phyloP scores from a whole-genome alignment of 352 stramenopile species.

The Phytophthora syringae region DNA sequence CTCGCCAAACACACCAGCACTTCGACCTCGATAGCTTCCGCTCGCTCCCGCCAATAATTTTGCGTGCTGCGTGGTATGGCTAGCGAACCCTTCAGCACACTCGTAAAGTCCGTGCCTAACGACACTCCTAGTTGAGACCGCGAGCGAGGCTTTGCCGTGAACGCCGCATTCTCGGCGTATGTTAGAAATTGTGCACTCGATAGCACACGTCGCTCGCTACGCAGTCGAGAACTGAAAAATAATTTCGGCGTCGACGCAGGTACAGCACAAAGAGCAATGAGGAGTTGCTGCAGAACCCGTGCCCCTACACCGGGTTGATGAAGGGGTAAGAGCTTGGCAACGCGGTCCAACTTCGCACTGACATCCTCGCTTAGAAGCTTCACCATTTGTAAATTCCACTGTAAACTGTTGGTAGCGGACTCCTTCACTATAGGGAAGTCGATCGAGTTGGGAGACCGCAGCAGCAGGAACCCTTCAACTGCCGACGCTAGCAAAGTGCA shows the following conservation, averaged over 20 bases:
- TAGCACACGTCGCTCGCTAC: slow-evolving; percentile 24
- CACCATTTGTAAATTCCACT: slow-evolving; percentile 23
- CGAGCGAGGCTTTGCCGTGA: slow-evolving; percentile 52
- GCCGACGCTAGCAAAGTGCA: slow-evolving; percentile 39
- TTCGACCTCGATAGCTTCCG: slow-evolving; percentile 33
- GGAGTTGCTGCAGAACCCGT: slow-evolving; percentile 45
- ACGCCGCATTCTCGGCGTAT: slow-evolving; percentile 45
- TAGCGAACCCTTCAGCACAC: slow-evolving; percentile 49
- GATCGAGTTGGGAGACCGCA: slow-evolving; percentile 29
- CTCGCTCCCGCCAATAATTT: slow-evolving; percentile 24
- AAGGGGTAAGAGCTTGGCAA: slow-evolving; percentile 29
- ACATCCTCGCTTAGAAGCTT: slow-evolving; percentile 20
- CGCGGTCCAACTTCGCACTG: slow-evolving; percentile 30
- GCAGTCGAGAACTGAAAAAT: slow-evolving; percentile 53
- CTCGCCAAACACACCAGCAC: slow-evolving; percentile 39
- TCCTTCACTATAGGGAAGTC: slow-evolving; percentile 13
- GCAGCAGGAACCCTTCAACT: slow-evolving; percentile 45
- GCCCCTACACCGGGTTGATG: slow-evolving; percentile 32
- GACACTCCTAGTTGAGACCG: slow-evolving; percentile 59
- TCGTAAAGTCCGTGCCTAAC: slow-evolving; percentile 58
- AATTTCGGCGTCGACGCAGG: slow-evolving; percentile 37
- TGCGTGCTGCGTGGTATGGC: slow-evolving; percentile 19
- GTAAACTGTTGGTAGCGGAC: slow-evolving; percentile 2
- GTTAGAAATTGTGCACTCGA: slow-evolving; percentile 59
- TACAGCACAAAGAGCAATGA: slow-evolving; percentile 37